Evolutionary conservation across 1,139 yeast species (phyloP).

Genomic region (Pichia norvegensis): DNA sequence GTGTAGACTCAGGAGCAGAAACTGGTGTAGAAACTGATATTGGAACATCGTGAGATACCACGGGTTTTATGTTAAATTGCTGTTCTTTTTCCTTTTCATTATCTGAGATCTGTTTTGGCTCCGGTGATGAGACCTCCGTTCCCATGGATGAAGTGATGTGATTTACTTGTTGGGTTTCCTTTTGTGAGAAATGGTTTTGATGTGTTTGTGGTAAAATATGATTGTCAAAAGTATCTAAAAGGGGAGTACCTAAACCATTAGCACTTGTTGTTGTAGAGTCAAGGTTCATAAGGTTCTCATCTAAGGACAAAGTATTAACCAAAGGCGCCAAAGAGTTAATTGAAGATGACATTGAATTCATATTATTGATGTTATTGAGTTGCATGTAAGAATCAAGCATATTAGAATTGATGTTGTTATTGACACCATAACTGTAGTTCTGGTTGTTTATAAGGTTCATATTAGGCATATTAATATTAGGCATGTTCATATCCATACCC

Average conservation of each 20-base stretch:
- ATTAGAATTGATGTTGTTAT: background rate
- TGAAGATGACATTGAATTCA: background rate
- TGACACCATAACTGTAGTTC: background rate
- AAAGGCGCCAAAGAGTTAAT: background rate
- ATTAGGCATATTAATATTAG: background rate
- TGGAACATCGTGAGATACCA: too few relatives aligned
- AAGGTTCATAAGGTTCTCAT: background rate
- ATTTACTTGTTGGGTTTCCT: too few relatives aligned
- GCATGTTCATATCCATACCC: background rate
- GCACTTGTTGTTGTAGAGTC: slow-evolving; percentile 6
- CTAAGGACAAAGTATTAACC: background rate
- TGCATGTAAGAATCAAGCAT: background rate
- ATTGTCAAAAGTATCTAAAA: background rate
- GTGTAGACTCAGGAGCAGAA: background rate
- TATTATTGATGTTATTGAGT: background rate
- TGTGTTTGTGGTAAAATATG: background rate
- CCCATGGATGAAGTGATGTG: too few relatives aligned
- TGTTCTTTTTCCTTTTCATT: too few relatives aligned
- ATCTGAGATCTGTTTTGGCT: too few relatives aligned
- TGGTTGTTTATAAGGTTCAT: background rate
- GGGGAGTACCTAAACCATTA: background rate
- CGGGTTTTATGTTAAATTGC: too few relatives aligned
- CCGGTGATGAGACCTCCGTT: too few relatives aligned
- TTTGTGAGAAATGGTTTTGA: background rate
- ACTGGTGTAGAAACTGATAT: too few relatives aligned